Conservation (phyloP, 768 basidiomycete genomes). For the Termitomyces sp. region DNA sequence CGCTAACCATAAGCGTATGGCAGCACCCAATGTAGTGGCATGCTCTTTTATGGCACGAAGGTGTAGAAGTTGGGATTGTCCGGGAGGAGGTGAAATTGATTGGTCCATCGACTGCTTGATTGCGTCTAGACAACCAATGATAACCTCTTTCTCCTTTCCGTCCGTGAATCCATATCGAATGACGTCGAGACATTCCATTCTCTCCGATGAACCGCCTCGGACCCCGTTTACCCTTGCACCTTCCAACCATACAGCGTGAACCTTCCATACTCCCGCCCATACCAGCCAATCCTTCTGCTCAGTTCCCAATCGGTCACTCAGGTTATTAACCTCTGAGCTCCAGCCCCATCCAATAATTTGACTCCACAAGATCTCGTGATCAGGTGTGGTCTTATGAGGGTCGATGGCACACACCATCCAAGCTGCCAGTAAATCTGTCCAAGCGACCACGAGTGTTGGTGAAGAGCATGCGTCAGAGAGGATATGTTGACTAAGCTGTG, state of each 20-base stretch:
- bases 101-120: slow-evolving; percentile 24
- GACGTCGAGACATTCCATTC: slow-evolving; percentile 30
- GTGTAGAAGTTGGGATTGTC: slow-evolving; percentile 11
- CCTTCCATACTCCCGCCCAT: slow-evolving; percentile 50
- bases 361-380: slow-evolving; percentile 88
- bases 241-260: slow-evolving; percentile 66
- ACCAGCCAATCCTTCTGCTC: slow-evolving; percentile 27
- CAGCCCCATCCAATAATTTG: slow-evolving; percentile 79
- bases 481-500: slow-evolving; percentile 42
- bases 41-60: slow-evolving; percentile 27
- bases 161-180: slow-evolving; percentile 37
- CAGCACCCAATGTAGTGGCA: slow-evolving; percentile 37
- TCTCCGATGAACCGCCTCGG: slow-evolving; percentile 61
- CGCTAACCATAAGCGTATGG: slow-evolving; percentile 60
- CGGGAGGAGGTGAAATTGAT: slow-evolving; percentile 11
- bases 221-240: slow-evolving; percentile 71
- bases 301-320: slow-evolving; percentile 28
- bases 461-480: slow-evolving; percentile 32
- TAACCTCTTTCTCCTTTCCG: slow-evolving; percentile 30
- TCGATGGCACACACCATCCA: slow-evolving; percentile 88
- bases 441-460: slow-evolving; percentile 37
- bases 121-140: slow-evolving; percentile 28
- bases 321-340: slow-evolving; percentile 48
- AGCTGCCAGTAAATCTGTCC: slow-evolving; percentile 52
- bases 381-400: slow-evolving; percentile 82